Evolutionary conservation across 352 stramenopile genomes (phyloP).

Genomic region (Phytopythium boreale): DNA sequence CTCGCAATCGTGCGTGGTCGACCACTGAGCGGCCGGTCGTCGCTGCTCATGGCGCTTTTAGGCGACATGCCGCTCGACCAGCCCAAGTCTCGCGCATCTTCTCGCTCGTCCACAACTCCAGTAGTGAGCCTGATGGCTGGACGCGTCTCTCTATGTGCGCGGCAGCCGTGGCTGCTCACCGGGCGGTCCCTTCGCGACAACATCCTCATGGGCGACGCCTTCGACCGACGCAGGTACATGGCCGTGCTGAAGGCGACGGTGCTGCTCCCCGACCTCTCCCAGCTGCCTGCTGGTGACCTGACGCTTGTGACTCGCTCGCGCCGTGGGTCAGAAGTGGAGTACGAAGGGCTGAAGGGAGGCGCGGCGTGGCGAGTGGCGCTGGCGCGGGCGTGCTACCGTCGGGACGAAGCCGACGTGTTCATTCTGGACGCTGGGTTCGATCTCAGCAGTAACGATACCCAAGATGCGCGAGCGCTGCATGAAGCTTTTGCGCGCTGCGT

Average conservation of each 20-base stretch:
- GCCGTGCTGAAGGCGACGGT: slow-evolving; percentile 76
- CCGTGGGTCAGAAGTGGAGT: neutral
- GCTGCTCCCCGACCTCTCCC: slow-evolving; percentile 70
- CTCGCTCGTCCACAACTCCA: slow-evolving; percentile 31
- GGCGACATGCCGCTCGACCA: slow-evolving; percentile 90
- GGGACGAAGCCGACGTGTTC: slow-evolving; percentile 64
- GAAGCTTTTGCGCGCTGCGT: slow-evolving; percentile 86
- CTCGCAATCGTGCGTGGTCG: slow-evolving; percentile 93
- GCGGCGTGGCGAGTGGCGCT: slow-evolving; percentile 38
- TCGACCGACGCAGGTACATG: slow-evolving; percentile 66
- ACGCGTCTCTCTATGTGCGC: slow-evolving; percentile 82
- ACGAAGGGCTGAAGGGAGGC: neutral
- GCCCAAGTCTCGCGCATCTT: slow-evolving; percentile 44
- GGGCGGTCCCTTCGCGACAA: slow-evolving; percentile 74
- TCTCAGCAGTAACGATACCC: slow-evolving; percentile 4
- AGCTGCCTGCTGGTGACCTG: slow-evolving; percentile 80
- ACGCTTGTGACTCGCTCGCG: slow-evolving; percentile 61
- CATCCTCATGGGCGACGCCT: slow-evolving; percentile 91
- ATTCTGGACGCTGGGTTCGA: slow-evolving; percentile 62
- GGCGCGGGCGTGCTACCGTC: slow-evolving; percentile 80
- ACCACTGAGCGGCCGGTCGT: slow-evolving; percentile 95
- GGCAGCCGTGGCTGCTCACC: slow-evolving; percentile 92
- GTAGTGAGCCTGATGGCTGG: neutral
- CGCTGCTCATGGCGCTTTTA: slow-evolving; percentile 91
- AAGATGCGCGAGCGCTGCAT: slow-evolving; percentile 64